These are phyloP conservation scores for Pythium diclinum DNA, from an alignment of 352 stramenopile species.

Conservation along the genomic window DNA sequence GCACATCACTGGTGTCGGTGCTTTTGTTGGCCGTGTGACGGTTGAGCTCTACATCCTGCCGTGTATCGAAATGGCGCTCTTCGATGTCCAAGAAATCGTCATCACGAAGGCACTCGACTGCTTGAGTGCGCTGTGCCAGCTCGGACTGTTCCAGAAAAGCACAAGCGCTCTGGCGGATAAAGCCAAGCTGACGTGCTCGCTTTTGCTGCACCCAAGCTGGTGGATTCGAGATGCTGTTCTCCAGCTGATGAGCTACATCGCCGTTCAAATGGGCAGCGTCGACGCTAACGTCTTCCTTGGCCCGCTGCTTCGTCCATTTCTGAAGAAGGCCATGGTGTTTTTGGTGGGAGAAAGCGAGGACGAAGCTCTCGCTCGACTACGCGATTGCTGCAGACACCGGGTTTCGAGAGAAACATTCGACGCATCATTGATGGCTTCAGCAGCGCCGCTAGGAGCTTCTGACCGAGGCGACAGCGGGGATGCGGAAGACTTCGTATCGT, in stretches of 20 bases:
- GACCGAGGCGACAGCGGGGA: constrained; percentile 29
- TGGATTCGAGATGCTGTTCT: constrained; percentile 85
- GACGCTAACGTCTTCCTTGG: constrained; percentile 92
- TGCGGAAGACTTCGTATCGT: constrained; percentile 21
- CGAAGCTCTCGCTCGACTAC: constrained; percentile 51
- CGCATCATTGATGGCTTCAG: constrained; percentile 61
- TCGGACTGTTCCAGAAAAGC: constrained; percentile 90
- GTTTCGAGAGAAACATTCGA: constrained; percentile 87
- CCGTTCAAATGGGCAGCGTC: constrained; percentile 82
- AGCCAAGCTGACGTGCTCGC: constrained; percentile 70
- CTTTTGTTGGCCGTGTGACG: constrained; percentile 90
- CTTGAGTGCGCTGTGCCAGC: constrained; percentile 86
- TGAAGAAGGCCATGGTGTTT: constrained; percentile 85
- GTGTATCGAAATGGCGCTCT: constrained; percentile 96
- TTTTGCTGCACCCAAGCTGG: constrained; percentile 88
- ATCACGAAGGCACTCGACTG: constrained; percentile 92
- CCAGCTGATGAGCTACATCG: constrained; percentile 86
- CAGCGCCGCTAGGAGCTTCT: constrained; percentile 22
- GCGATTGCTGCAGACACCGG: constrained; percentile 59
- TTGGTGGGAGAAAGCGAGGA: constrained; percentile 55
- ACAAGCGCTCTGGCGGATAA: constrained; percentile 83
- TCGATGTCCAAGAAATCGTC: constrained; percentile 96
- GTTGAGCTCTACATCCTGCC: constrained; percentile 97
- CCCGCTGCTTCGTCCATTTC: constrained; percentile 85
- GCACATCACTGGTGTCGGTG: constrained; percentile 92